phyloP scores from a whole-genome alignment of 1,139 yeast genomes.

The Taiozyma sp. region DNA sequence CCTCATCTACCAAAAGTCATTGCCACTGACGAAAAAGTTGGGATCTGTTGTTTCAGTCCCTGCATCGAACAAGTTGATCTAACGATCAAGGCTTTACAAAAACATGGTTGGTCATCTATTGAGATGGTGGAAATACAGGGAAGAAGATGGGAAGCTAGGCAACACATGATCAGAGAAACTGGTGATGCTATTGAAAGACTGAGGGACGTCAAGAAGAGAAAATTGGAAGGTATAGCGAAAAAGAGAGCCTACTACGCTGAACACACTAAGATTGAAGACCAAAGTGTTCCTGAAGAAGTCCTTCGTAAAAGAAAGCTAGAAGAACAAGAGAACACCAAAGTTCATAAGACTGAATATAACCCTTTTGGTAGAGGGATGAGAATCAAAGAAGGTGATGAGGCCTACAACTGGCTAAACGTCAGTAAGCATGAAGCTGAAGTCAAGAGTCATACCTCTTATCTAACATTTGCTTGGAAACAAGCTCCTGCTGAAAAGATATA shows the following conservation, averaged over 20 bases:
- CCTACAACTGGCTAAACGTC: constrained; percentile 75
- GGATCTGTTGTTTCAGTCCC: constrained; percentile 93
- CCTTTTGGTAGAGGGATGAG: constrained; percentile 82
- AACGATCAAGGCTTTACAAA: constrained; percentile 69
- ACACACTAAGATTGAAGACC: constrained; percentile 18
- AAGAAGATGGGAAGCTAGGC: constrained; percentile 84
- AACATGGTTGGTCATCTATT: constrained; percentile 78
- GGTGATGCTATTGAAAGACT: constrained; percentile 79
- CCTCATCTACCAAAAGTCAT: constrained; percentile 62
- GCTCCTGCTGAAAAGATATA: constrained; percentile 7
- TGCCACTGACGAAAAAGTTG: constrained; percentile 46
- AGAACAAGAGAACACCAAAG: constrained; percentile 26
- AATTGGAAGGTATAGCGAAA: constrained; percentile 67
- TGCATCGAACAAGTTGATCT: constrained; percentile 95
- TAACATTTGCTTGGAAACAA: constrained; percentile 72
- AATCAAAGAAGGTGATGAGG: constrained; percentile 79
- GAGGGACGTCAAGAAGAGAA: constrained; percentile 72
- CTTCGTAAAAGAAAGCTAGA: constrained; percentile 22
- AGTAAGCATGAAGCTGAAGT: constrained; percentile 79
- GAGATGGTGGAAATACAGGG: constrained; percentile 94
- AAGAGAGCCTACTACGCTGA: constrained; percentile 35
- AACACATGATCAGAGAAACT: constrained; percentile 77
- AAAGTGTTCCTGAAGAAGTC: constrained; percentile 12
- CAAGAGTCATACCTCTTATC: constrained; percentile 89
- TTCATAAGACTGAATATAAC: constrained; percentile 57